phyloP scores from a whole-genome alignment of 139 green algal species.

The Volvox reticuliferus region DNA sequence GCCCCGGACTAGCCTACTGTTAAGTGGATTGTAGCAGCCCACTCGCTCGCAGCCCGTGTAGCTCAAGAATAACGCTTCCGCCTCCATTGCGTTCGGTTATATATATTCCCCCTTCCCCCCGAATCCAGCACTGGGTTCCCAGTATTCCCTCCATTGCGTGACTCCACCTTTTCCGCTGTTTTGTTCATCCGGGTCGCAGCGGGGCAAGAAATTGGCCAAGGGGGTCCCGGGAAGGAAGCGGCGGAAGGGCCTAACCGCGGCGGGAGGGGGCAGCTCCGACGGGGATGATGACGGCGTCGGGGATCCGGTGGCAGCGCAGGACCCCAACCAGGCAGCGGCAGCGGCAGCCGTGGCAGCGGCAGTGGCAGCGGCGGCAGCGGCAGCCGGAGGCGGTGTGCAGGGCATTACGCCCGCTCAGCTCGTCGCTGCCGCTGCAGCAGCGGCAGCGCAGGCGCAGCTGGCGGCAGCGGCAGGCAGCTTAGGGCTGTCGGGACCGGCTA shows the following conservation, averaged over 20 bases:
- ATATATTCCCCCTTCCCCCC: too few species aligned
- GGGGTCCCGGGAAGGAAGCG: background rate
- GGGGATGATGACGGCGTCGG: constrained; percentile 1
- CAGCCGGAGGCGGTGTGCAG: constrained; percentile 4
- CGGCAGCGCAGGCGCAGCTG: constrained; percentile 27
- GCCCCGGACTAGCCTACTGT: too few species aligned
- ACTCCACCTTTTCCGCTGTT: background rate
- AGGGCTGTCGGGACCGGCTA: background rate
- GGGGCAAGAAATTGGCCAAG: background rate
- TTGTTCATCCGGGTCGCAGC: background rate
- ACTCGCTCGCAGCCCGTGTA: too few species aligned
- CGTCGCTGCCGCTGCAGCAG: background rate
- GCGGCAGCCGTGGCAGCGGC: constrained; percentile 24
- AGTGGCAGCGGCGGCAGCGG: constrained; percentile 11
- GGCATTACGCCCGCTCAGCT: constrained; percentile 15
- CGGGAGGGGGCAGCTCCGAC: constrained; percentile 2
- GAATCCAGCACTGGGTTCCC: too few species aligned
- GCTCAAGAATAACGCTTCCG: too few species aligned
- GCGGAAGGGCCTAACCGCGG: background rate
- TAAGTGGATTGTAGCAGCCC: too few species aligned
- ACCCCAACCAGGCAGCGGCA: background rate
- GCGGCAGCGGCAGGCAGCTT: background rate
- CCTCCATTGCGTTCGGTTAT: too few species aligned
- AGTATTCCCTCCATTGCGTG: too few species aligned
- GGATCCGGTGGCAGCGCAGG: background rate